These are phyloP conservation scores for Aristolochia fimbriata DNA, from an alignment of 164 flowering plant species.

Conservation along the genomic window DNA sequence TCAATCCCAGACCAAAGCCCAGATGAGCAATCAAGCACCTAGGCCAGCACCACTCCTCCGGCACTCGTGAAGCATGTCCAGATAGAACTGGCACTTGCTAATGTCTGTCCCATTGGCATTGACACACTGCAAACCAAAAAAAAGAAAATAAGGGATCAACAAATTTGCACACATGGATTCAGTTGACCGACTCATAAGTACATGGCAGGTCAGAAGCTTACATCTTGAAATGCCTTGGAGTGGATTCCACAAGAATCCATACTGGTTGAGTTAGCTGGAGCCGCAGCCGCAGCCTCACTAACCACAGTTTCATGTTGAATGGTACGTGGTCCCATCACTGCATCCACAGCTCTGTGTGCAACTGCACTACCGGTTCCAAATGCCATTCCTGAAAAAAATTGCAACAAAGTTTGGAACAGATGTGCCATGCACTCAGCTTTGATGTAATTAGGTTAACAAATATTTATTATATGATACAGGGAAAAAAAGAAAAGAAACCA, in stretches of 20 bases:
- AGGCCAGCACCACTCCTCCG: constrained; percentile 13
- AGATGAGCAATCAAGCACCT: constrained; percentile 2
- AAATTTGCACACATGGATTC: no score
- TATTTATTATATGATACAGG: no score
- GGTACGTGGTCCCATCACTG: constrained; percentile 80
- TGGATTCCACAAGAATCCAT: constrained; percentile 42
- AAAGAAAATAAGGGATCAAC: neutral
- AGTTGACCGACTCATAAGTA: no score
- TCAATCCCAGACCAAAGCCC: no score
- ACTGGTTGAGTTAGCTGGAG: constrained; percentile 30
- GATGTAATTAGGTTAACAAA: no score
- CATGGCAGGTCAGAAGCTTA: constrained; percentile 16
- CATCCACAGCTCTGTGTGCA: constrained; percentile 89
- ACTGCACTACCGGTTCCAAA: constrained; percentile 92
- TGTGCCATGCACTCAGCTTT: no score
- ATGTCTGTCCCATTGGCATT: constrained; percentile 12
- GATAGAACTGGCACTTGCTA: constrained; percentile 20
- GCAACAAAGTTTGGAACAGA: neutral
- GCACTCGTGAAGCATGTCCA: constrained; percentile 17
- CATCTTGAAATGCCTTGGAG: constrained; percentile 66
- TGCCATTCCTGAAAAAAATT: constrained; percentile 47
- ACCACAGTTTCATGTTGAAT: constrained; percentile 66
- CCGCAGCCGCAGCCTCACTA: constrained; percentile 36
- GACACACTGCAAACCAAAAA: constrained; percentile 11
- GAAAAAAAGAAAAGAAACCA: no score